phyloP scores from a whole-genome alignment of 2,329 filamentous ascomycete species.

The Penicillium sp. region DNA sequence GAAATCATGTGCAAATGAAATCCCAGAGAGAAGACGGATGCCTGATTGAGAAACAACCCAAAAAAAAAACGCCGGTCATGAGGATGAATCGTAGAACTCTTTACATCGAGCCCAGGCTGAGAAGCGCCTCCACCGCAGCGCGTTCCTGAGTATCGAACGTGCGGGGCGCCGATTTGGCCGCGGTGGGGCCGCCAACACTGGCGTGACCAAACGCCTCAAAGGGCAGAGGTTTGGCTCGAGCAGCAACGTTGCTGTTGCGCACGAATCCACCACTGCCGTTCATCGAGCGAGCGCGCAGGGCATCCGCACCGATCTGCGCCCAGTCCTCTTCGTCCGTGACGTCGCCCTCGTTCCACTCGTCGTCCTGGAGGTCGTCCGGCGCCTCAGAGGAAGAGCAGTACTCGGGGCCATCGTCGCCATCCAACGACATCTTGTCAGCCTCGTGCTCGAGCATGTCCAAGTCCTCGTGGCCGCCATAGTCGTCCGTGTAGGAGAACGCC shows the following conservation, averaged over 20 bases:
- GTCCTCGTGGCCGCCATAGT: constrained; percentile 62
- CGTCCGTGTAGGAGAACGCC: constrained; percentile 72
- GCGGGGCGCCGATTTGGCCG: constrained; percentile 47
- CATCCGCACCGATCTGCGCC: constrained; percentile 84
- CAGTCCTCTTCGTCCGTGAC: constrained; percentile 96
- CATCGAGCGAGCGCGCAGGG: constrained; percentile 69
- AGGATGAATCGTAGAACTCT: constrained; percentile 13
- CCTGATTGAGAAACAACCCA: constrained; percentile 8
- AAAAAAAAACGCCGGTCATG: constrained; percentile 30
- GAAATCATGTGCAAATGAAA: not conserved
- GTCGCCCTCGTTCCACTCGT: constrained; percentile 82
- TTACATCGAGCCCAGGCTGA: constrained; percentile 55
- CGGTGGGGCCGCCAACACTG: constrained; percentile 35
- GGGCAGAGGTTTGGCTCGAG: constrained; percentile 27
- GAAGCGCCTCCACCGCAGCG: constrained; percentile 53
- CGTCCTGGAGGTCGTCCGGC: constrained; percentile 65
- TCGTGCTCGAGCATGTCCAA: constrained; percentile 77
- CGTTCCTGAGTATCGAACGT: constrained; percentile 48
- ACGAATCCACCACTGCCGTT: constrained; percentile 50
- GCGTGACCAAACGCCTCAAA: constrained; percentile 28
- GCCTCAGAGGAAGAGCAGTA: constrained; percentile 79
- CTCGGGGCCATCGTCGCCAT: constrained; percentile 61
- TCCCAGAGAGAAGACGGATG: not conserved
- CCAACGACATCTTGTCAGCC: constrained; percentile 92
- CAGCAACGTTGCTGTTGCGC: constrained; percentile 35